Evolutionary conservation across 305 asterid species (phyloP).

Genomic region (Solanum hybrid): DNA sequence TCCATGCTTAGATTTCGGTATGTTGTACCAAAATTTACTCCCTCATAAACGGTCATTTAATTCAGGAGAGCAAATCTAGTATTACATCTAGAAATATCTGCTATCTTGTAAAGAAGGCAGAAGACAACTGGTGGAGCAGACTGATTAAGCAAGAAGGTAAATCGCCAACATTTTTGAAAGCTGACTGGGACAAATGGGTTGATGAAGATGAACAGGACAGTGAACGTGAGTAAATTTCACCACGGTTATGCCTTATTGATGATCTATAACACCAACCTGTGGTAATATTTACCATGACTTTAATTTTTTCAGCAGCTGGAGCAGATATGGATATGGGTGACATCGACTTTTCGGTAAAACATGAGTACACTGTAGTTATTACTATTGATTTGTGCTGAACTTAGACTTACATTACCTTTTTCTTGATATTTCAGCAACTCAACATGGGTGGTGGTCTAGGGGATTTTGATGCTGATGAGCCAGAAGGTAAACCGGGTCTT

Average conservation of each 20-base stretch:
- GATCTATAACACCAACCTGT: background rate
- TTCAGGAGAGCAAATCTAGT: conserved; percentile 49
- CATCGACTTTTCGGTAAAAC: conserved; percentile 47
- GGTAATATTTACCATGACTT: background rate
- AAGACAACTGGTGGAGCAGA: conserved; percentile 59
- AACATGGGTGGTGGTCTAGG: conserved; percentile 42
- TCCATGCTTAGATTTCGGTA: background rate
- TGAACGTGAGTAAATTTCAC: conserved; percentile 17
- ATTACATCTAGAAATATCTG: conserved; percentile 33
- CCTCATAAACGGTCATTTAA: background rate
- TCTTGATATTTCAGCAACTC: conserved; percentile 32
- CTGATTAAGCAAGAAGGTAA: conserved; percentile 50
- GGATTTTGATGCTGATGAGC: conserved; percentile 23
- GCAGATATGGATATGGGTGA: conserved; percentile 36
- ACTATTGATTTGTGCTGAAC: background rate
- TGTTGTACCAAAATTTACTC: background rate
- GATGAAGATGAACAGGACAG: conserved; percentile 53
- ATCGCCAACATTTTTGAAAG: conserved; percentile 47
- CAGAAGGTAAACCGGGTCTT: conserved; percentile 21
- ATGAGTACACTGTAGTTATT: background rate
- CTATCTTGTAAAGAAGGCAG: conserved; percentile 53
- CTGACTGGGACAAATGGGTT: conserved; percentile 71
- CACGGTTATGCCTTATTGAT: background rate
- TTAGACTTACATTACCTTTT: background rate
- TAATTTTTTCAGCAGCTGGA: conserved; percentile 22